Evolutionary conservation across 768 basidiomycete species (phyloP), one percentile per base, ranked within the genome.

Genomic region (Lactarius trivialis): DNA sequence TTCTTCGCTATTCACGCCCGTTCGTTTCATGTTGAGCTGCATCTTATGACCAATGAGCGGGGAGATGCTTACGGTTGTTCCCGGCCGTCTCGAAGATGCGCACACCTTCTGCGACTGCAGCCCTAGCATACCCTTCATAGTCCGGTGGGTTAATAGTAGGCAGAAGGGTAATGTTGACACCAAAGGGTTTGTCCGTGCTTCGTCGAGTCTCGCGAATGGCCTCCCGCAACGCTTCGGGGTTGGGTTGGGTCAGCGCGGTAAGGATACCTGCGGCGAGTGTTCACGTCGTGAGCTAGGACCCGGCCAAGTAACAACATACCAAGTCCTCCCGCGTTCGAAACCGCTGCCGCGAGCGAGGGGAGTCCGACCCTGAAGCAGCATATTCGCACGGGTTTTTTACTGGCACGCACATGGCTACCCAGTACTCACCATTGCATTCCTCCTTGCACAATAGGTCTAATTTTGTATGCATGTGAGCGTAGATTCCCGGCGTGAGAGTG

Each of bases 31-130:
- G n/a, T 55, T n/a, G 39, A 45, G 63, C 36, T 37, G 34, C 30
- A 33, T 21, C 37, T 30, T 2, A 41, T 15, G 53, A 19, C n/a
- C 48, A 45, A 21, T 24, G 24, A 37, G 58, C 49, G 49, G 52
- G 36, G 50, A 33, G 34, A 14, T 60, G 70, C 88, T 66, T 68
- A 92, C 91, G 91, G 68, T 88, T 93, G 68, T 90, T 91, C 7
- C 93, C 95, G 2, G 94, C 94, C 0, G 94, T 97, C 77, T 97
- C 94, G 70, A 94, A 91, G 48, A 96, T 86, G 69, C 73, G 79
- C n/a, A 96, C 82, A 7, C 91, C 91, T 71, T 95, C 93, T 64
- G 90, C 91, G 52, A 93, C 83, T 9, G 93, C 88, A 8, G 79
- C 91, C 37, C 85, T 77, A 0, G 89, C 89, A 68, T 88, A 93